Conservation (phyloP, 345 rosid species). For the Arabidopsis arenosa region DNA sequence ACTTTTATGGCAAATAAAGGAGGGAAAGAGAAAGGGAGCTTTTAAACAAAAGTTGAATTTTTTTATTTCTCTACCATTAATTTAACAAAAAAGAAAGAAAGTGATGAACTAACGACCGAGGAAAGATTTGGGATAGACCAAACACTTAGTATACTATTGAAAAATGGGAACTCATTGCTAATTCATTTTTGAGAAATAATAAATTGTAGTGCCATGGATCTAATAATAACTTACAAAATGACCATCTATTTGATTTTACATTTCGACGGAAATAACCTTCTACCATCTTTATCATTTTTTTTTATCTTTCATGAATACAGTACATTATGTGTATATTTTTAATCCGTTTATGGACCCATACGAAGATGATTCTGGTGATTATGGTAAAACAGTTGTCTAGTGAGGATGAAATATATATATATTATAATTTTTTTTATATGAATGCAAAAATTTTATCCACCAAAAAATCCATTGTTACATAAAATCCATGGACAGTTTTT, state of each 20-base stretch:
- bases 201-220: not conserved
- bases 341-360: too few species aligned
- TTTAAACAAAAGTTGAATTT: not conserved
- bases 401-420: too few species aligned
- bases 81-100: not conserved
- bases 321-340: too few species aligned
- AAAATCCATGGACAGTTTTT: too few species aligned
- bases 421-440: too few species aligned
- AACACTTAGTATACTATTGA: not conserved
- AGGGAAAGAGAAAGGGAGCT: not conserved
- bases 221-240: not conserved
- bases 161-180: not conserved
- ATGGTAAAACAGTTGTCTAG: too few species aligned
- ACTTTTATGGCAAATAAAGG: slow-evolving; percentile 1
- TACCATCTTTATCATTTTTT: not conserved
- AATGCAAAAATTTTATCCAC: too few species aligned
- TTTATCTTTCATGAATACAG: too few species aligned
- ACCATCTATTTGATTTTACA: not conserved
- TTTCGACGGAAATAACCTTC: not conserved
- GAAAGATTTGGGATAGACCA: not conserved
- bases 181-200: not conserved
- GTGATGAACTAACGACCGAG: not conserved
- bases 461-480: too few species aligned
- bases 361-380: too few species aligned
- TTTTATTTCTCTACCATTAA: not conserved